Evolutionary conservation across 768 basidiomycete species (phyloP).

Genomic region (Mycena vitilis): DNA sequence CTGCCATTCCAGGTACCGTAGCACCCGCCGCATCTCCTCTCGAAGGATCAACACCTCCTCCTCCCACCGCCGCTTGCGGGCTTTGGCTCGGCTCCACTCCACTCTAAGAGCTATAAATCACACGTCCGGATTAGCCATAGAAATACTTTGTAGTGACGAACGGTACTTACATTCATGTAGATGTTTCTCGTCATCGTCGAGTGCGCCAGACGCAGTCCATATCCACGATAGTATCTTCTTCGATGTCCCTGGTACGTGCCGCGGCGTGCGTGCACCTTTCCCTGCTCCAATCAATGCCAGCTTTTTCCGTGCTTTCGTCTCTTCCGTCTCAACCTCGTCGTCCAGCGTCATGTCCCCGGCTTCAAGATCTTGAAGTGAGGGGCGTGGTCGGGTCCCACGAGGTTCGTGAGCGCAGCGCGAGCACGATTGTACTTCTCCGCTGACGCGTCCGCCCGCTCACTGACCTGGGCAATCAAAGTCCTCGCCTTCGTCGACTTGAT

Average conservation of each 20-base stretch:
- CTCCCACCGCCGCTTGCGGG: no score
- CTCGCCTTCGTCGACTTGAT: background rate
- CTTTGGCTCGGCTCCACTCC: no score
- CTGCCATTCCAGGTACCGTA: no score
- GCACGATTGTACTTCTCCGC: background rate
- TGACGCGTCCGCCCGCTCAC: background rate
- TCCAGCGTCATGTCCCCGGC: background rate
- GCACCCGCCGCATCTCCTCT: no score
- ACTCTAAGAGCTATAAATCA: no score
- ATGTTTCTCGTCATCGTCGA: background rate
- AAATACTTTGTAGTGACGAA: no score
- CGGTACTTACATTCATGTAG: no score
- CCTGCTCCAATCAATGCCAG: background rate
- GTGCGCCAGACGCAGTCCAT: background rate
- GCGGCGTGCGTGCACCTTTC: background rate
- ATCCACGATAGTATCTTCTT: background rate
- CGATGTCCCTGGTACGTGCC: background rate
- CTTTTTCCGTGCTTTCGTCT: background rate
- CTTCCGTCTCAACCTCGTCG: background rate
- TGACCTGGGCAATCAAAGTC: background rate
- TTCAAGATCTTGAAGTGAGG: slow-evolving; percentile 6
- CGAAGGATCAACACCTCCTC: no score
- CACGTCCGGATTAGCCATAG: no score
- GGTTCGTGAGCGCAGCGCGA: background rate
- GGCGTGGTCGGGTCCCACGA: background rate